These are phyloP conservation scores for Prunus padus DNA, from an alignment of 306 rosid species.

Conservation along the genomic window DNA sequence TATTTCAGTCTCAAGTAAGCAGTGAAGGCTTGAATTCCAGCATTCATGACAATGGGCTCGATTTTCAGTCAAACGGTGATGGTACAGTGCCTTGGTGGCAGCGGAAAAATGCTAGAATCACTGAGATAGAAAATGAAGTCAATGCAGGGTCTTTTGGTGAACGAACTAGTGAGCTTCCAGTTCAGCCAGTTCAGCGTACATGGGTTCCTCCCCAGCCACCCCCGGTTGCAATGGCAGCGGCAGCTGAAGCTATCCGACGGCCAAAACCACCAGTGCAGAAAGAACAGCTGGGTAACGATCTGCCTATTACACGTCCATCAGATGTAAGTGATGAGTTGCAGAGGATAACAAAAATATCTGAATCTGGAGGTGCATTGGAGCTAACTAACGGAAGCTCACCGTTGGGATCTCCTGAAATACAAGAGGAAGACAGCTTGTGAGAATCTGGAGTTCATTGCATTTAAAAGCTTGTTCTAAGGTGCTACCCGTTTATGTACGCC, in stretches of 20 bases:
- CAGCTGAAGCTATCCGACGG: slow-evolving; percentile 92
- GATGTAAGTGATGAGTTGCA: slow-evolving; percentile 51
- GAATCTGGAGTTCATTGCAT: background rate
- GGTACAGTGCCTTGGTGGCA: slow-evolving; percentile 70
- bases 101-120: slow-evolving; percentile 58
- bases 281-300: slow-evolving; percentile 53
- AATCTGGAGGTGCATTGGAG: slow-evolving; percentile 55
- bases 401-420: slow-evolving; percentile 55
- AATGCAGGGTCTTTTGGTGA: slow-evolving; percentile 44
- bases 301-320: slow-evolving; percentile 35
- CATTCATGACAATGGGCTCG: slow-evolving; percentile 40
- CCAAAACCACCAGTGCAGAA: slow-evolving; percentile 60
- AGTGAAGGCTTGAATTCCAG: slow-evolving; percentile 38
- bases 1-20: slow-evolving; percentile 46
- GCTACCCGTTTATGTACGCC: background rate
- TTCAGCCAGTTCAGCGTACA: slow-evolving; percentile 38
- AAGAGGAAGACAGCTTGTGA: slow-evolving; percentile 29
- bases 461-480: slow-evolving; percentile 3
- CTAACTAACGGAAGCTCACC: slow-evolving; percentile 40
- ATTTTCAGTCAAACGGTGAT: slow-evolving; percentile 47
- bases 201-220: slow-evolving; percentile 99
- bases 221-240: slow-evolving; percentile 74
- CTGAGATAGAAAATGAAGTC: slow-evolving; percentile 55
- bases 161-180: slow-evolving; percentile 44
- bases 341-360: slow-evolving; percentile 45